Conservation (phyloP, 257 asterid genomes). For the Coffea canephora region DNA sequence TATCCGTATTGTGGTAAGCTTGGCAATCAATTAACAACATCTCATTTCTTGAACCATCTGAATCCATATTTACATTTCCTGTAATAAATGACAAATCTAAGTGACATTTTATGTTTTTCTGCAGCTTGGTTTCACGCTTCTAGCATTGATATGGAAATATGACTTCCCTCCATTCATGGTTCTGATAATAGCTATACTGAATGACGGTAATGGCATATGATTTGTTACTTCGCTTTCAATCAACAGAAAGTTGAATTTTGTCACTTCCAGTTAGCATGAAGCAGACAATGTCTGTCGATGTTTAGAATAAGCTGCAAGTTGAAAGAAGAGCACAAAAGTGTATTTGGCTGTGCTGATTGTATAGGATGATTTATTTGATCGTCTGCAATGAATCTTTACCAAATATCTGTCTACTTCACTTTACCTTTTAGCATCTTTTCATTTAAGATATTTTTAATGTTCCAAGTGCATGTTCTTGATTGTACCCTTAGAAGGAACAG, state of each 20-base stretch:
- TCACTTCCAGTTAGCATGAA: neutral
- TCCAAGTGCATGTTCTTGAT: no score
- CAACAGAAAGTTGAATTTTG: neutral
- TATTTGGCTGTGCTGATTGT: no score
- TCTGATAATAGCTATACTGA: constrained; percentile 33
- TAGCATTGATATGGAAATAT: constrained; percentile 31
- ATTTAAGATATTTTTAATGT: no score
- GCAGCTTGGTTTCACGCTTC: constrained; percentile 33
- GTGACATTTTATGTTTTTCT: neutral
- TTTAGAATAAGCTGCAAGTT: neutral
- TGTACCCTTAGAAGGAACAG: neutral
- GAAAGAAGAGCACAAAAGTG: neutral
- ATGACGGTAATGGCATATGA: constrained; percentile 24
- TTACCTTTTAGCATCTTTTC: neutral
- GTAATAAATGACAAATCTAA: neutral
- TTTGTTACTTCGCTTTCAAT: neutral
- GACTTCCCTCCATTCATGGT: constrained; percentile 38
- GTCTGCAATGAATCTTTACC: neutral
- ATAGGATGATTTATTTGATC: no score
- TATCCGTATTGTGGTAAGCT: constrained; percentile 34
- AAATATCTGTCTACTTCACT: neutral
- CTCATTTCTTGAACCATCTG: neutral
- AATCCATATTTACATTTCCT: neutral
- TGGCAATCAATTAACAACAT: neutral
- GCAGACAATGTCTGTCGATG: neutral